A percentile compares a stretch with the other conserved stretches of the same genome.
phyloP scores from a whole-genome alignment of 371 early-diverging fungal genomes.

The Mortierella sp. region DNA sequence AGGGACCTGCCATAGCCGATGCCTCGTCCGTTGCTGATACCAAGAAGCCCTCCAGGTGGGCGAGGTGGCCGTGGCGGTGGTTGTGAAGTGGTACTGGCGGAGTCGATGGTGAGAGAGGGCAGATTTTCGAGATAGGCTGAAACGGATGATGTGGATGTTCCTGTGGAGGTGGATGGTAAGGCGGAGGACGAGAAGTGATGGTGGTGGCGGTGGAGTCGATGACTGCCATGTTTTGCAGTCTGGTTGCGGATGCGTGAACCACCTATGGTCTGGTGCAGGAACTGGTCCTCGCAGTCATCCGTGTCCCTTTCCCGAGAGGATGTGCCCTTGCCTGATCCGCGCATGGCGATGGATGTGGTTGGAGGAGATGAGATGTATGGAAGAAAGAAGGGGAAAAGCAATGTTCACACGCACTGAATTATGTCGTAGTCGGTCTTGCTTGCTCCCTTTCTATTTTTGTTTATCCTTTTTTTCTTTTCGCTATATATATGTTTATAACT shows the following conservation, averaged over 20 bases:
- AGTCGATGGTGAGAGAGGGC: constrained; percentile 20
- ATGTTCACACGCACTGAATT: too few species aligned
- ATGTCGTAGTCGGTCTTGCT: too few species aligned
- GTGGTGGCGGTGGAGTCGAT: constrained; percentile 30
- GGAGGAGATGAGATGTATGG: too few species aligned
- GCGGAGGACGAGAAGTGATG: constrained; percentile 22
- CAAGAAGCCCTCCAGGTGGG: constrained; percentile 48
- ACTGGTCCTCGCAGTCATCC: constrained; percentile 23
- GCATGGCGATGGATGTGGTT: neutral
- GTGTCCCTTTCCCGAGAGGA: too few species aligned
- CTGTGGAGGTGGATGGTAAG: constrained; percentile 11
- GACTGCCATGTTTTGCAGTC: constrained; percentile 27
- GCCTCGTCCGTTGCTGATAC: constrained; percentile 51
- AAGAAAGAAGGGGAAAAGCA: too few species aligned
- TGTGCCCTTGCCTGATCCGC: constrained; percentile 13
- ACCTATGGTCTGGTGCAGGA: constrained; percentile 44
- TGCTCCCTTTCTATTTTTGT: too few species aligned
- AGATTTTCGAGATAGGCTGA: constrained; percentile 45
- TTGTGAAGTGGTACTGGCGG: neutral
- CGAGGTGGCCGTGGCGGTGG: constrained; percentile 45
- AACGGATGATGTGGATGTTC: constrained; percentile 29
- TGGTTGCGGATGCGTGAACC: constrained; percentile 41
- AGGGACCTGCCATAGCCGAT: constrained; percentile 44
- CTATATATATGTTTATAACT: too few species aligned
- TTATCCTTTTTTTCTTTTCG: too few species aligned